Evolutionary conservation across 2,329 filamentous ascomycete species (phyloP), one percentile per base, ranked within the genome.

Genomic region (Scedosporium aurantiacum): DNA sequence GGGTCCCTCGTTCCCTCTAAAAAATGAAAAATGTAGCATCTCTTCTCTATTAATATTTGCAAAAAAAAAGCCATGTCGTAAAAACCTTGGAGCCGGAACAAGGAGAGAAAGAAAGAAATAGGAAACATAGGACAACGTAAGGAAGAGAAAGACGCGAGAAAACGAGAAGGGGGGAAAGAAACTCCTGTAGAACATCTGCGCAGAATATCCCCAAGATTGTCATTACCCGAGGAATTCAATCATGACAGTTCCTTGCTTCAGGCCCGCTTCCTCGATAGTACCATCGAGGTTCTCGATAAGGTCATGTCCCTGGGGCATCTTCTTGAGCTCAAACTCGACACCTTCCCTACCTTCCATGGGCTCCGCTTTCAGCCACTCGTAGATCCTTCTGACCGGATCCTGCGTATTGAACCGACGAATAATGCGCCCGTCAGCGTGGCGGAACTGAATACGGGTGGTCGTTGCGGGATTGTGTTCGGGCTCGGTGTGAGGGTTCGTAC

Each of bases 181-280:
- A 18, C 21, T 54, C 23, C 37, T 10, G 37, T 27, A 25, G 56
- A 58, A 58, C 23, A 8, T 37, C 28, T 2, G 27, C 14, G 4
- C 32, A 21, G 28, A 7, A 23, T 40, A 45, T 47, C 57, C 45
- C n/a, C 21, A 50, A 18, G 45, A 25, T n/a, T 16, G n/a, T n/a
- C 23, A n/a, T 47, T 57, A 57, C 54, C 90, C 87, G 62, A 89
- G 74, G 69, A 91, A 95, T 73, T 97, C 94, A 66, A 99, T 87
- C 90, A 97, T 97, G 6, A 99, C 88, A 0, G 91, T 96, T 3
- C 89, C 91, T 70, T 95, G 93, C 78, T 94, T 96, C 67, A 99
- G 74, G 0, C 92, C 91, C 0, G 88, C 90, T 69, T 91, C 87
- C 66, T 84, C 84, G 63, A 99, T 89, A 0, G 85, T 90, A 65